Evolutionary conservation across 768 basidiomycete species (phyloP).

Genomic region (Piloderma croceum): DNA sequence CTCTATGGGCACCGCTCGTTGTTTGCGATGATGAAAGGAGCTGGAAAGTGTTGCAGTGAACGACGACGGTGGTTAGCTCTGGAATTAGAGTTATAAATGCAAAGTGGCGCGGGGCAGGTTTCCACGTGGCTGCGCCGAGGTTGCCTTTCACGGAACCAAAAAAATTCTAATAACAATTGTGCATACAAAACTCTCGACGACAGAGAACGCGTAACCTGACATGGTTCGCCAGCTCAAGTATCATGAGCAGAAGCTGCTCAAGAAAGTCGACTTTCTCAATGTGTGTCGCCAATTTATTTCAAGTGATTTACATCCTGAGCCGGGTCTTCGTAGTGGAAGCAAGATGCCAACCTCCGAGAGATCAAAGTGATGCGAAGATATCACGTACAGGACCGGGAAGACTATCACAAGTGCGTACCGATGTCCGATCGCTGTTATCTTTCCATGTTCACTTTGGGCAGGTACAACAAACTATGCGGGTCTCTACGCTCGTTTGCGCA

Average conservation of each 20-base stretch:
- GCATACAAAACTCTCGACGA: too few species aligned
- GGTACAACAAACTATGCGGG: constrained; percentile 94
- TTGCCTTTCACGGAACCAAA: too few species aligned
- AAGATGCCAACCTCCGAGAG: constrained; percentile 87
- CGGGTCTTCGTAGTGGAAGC: constrained; percentile 72
- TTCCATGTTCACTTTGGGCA: constrained; percentile 18
- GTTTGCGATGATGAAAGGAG: too few species aligned
- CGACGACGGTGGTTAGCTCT: too few species aligned
- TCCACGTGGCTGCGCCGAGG: too few species aligned
- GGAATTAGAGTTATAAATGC: too few species aligned
- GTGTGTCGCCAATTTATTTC: constrained; percentile 37
- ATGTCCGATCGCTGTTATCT: constrained; percentile 1
- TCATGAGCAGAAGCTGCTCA: constrained; percentile 92
- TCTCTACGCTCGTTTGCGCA: constrained; percentile 81
- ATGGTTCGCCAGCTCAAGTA: constrained; percentile 94
- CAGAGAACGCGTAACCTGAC: too few species aligned
- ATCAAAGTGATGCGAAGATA: constrained; percentile 92
- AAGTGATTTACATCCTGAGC: constrained; percentile 7
- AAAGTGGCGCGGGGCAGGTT: too few species aligned
- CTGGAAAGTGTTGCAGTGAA: too few species aligned
- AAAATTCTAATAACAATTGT: too few species aligned
- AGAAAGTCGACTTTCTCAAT: constrained; percentile 95
- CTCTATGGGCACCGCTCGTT: too few species aligned
- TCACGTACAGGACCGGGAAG: constrained; percentile 91
- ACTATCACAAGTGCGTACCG: constrained; percentile 75